Conservation (phyloP, 768 basidiomycete species). For the Termitomyces heimii region DNA sequence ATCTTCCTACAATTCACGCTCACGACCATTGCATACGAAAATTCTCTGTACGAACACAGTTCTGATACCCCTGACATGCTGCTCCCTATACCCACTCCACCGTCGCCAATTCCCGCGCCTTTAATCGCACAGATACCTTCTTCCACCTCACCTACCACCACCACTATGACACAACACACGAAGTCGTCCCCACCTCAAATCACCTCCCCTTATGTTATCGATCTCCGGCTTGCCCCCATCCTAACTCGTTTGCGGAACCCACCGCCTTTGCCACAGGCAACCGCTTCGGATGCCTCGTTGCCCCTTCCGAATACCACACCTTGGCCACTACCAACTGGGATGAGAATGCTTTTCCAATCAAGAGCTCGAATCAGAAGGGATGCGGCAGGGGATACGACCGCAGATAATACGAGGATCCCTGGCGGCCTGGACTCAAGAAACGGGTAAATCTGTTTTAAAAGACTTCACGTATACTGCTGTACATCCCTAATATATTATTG, state of each 20-base stretch:
- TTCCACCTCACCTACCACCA: conserved; percentile 14
- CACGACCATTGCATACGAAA: conserved; percentile 64
- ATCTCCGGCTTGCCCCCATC: conserved; percentile 52
- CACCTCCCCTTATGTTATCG: conserved; percentile 48
- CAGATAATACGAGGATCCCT: conserved; percentile 24
- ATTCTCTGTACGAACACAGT: conserved; percentile 34
- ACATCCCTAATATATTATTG: neutral
- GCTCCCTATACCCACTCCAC: conserved; percentile 20
- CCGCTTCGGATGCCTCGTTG: conserved; percentile 28
- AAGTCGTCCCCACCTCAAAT: conserved; percentile 19
- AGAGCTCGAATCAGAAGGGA: conserved; percentile 36
- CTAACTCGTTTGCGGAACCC: conserved; percentile 54
- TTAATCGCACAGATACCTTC: conserved; percentile 18
- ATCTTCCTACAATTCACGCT: conserved; percentile 61
- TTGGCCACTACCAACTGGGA: conserved; percentile 40
- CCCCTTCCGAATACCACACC: conserved; percentile 60
- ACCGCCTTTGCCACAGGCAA: conserved; percentile 28
- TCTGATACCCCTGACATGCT: conserved; percentile 35
- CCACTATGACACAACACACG: conserved; percentile 15
- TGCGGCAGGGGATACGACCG: conserved; percentile 17
- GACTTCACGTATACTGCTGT: neutral
- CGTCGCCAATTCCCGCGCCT: conserved; percentile 18
- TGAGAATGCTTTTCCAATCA: conserved; percentile 48
- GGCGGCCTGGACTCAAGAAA: conserved; percentile 30
- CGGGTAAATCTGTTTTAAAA: conserved; percentile 8